Conservation (phyloP, 768 basidiomycete genomes). For the Neoboletus subvelutipes region DNA sequence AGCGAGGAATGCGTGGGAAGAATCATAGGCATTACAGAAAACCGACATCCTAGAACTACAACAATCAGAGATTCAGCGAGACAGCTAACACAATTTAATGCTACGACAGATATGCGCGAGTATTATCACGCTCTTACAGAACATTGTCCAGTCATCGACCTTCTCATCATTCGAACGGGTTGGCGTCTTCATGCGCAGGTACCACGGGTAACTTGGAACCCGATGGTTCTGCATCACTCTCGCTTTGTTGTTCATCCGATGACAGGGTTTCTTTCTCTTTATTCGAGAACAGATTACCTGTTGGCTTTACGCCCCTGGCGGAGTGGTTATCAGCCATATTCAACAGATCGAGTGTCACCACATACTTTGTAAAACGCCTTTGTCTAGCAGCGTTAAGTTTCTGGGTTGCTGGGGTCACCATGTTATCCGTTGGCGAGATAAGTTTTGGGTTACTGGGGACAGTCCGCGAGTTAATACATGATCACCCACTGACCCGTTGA, state of each 20-base stretch:
- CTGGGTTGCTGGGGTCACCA: constrained; percentile 91
- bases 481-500: constrained; percentile 13
- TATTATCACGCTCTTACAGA: constrained; percentile 30
- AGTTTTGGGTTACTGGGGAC: constrained; percentile 74
- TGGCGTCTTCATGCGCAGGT: constrained; percentile 57
- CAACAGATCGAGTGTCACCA: constrained; percentile 13
- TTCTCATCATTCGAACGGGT: constrained; percentile 55
- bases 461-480: constrained; percentile 5
- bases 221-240: constrained; percentile 40
- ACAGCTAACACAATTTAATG: constrained; percentile 23
- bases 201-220: constrained; percentile 27
- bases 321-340: background rate
- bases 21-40: constrained; percentile 23
- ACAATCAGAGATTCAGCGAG: constrained; percentile 30
- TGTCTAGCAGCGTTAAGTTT: constrained; percentile 90
- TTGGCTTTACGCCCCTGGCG: constrained; percentile 58
- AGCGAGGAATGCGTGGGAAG: constrained; percentile 29
- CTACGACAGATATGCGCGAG: constrained; percentile 25
- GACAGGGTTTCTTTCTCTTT: constrained; percentile 35
- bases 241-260: constrained; percentile 33
- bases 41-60: constrained; percentile 25
- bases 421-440: constrained; percentile 91
- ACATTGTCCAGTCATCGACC: constrained; percentile 8
- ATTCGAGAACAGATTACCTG: constrained; percentile 52
- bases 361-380: constrained; percentile 90